Evolutionary conservation across 805 yeast species (phyloP).

Genomic region (Barnettozyma botsteinii): DNA sequence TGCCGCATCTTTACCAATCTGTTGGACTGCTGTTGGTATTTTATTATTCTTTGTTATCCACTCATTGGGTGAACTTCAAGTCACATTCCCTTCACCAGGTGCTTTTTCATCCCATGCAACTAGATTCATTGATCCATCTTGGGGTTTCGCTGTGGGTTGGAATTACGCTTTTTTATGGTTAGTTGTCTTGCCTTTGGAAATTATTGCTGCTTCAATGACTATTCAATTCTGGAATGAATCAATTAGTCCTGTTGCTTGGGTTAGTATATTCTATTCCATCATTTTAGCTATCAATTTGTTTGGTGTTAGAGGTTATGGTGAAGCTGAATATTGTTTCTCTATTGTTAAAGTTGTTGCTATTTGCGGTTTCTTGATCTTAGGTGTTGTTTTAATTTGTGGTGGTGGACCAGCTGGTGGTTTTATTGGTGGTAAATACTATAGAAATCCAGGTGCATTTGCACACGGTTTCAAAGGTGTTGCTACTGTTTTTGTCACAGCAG

Average conservation of each 20-base stretch:
- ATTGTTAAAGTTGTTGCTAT: slow-evolving; percentile 45
- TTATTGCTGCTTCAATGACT: slow-evolving; percentile 49
- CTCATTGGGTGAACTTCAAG: slow-evolving; percentile 56
- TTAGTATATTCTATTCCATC: slow-evolving; percentile 43
- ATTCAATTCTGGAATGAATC: slow-evolving; percentile 45
- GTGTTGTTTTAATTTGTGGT: slow-evolving; percentile 43
- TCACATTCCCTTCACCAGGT: slow-evolving; percentile 58
- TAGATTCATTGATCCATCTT: slow-evolving; percentile 53
- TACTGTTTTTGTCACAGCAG: slow-evolving; percentile 49
- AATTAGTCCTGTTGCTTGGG: slow-evolving; percentile 43
- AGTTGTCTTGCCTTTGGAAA: slow-evolving; percentile 45
- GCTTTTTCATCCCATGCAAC: slow-evolving; percentile 58
- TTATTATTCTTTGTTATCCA: slow-evolving; percentile 56
- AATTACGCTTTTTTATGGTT: slow-evolving; percentile 50
- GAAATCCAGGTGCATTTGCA: slow-evolving; percentile 59
- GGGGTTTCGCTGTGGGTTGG: slow-evolving; percentile 61
- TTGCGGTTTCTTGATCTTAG: slow-evolving; percentile 48
- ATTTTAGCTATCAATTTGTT: slow-evolving; percentile 45
- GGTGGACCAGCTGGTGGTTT: slow-evolving; percentile 42
- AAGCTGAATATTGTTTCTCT: slow-evolving; percentile 47
- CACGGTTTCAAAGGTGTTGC: slow-evolving; percentile 50
- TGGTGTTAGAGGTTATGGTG: slow-evolving; percentile 52
- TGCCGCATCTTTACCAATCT: slow-evolving; percentile 57
- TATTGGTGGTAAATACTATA: slow-evolving; percentile 42
- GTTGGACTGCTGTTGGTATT: slow-evolving; percentile 47